Percentiles rank a stretch among this genome's conserved stretches.
phyloP scores from a whole-genome alignment of 2,329 filamentous ascomycete species.

The Epichloe sp. region DNA sequence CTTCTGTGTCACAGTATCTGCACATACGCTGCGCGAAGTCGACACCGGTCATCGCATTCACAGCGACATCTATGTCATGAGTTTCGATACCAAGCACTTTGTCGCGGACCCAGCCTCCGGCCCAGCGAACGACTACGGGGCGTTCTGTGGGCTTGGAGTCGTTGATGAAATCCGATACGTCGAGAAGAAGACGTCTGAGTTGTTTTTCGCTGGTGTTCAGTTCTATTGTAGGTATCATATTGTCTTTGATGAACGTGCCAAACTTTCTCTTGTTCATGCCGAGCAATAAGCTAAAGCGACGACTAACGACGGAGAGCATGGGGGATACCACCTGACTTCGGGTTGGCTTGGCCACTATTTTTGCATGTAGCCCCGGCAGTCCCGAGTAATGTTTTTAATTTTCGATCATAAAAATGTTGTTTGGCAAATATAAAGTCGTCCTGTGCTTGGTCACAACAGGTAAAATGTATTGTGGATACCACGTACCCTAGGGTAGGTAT shows the following conservation, averaged over 20 bases:
- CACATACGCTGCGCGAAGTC: constrained; percentile 58
- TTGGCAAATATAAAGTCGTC: too few species aligned
- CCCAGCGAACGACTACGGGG: constrained; percentile 58
- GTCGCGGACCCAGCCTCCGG: constrained; percentile 80
- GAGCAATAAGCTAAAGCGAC: not conserved
- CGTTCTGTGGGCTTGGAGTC: constrained; percentile 31
- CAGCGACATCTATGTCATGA: constrained; percentile 74
- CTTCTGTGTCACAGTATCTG: constrained; percentile 43
- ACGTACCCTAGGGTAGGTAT: not conserved
- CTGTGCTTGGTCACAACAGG: too few species aligned
- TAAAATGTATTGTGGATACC: not conserved
- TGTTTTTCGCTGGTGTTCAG: constrained; percentile 60
- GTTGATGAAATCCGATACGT: constrained; percentile 57
- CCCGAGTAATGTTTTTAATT: too few species aligned
- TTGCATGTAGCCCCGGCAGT: too few species aligned
- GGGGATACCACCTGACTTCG: too few species aligned
- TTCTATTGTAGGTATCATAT: constrained; percentile 20
- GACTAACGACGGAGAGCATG: not conserved
- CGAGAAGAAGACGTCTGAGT: constrained; percentile 64
- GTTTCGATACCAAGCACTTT: constrained; percentile 61
- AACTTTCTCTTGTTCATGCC: constrained; percentile 5
- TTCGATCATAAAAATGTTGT: too few species aligned
- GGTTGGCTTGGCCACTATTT: too few species aligned
- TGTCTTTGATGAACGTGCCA: constrained; percentile 12
- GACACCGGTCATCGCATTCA: constrained; percentile 75